These are phyloP conservation scores for Halophytophthora polymorphica DNA, from an alignment of 352 stramenopile genomes.

Conservation along the genomic window DNA sequence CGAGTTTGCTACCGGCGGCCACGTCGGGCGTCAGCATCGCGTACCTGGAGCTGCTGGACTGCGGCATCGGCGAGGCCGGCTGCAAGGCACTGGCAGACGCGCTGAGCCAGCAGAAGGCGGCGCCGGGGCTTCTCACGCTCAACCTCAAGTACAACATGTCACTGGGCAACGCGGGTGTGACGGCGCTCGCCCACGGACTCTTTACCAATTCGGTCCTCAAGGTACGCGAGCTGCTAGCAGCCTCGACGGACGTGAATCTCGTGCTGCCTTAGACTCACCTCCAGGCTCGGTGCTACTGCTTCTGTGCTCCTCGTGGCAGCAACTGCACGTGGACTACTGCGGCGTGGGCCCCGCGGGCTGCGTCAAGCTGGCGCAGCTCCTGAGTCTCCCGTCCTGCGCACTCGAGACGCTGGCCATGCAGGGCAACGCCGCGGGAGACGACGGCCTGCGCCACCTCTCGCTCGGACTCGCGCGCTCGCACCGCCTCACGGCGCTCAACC, in stretches of 20 bases:
- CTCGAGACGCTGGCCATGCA: constrained; percentile 62
- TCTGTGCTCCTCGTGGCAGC: constrained; percentile 22
- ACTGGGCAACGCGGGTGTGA: constrained; percentile 53
- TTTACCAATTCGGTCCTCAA: constrained; percentile 70
- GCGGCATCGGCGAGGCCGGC: constrained; percentile 57
- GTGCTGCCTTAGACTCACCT: neutral
- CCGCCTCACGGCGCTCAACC: constrained; percentile 57
- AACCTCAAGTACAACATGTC: constrained; percentile 74
- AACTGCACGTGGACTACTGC: constrained; percentile 81
- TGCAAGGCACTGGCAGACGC: constrained; percentile 54
- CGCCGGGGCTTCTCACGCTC: constrained; percentile 62
- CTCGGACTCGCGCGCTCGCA: constrained; percentile 61
- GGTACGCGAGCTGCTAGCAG: constrained; percentile 13
- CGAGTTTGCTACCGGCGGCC: constrained; percentile 37
- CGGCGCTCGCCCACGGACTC: constrained; percentile 56
- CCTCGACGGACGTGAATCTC: neutral
- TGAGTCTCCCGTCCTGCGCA: constrained; percentile 50
- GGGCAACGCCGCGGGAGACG: constrained; percentile 53
- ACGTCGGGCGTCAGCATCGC: constrained; percentile 58
- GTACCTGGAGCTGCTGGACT: constrained; percentile 80
- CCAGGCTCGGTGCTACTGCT: no score
- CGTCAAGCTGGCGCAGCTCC: constrained; percentile 70
- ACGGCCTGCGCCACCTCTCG: constrained; percentile 69
- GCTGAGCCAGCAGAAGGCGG: constrained; percentile 44
- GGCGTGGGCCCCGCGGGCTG: constrained; percentile 33